Evolutionary conservation across 2,329 filamentous ascomycete species (phyloP).

Genomic region (Dendryphion nanum): DNA sequence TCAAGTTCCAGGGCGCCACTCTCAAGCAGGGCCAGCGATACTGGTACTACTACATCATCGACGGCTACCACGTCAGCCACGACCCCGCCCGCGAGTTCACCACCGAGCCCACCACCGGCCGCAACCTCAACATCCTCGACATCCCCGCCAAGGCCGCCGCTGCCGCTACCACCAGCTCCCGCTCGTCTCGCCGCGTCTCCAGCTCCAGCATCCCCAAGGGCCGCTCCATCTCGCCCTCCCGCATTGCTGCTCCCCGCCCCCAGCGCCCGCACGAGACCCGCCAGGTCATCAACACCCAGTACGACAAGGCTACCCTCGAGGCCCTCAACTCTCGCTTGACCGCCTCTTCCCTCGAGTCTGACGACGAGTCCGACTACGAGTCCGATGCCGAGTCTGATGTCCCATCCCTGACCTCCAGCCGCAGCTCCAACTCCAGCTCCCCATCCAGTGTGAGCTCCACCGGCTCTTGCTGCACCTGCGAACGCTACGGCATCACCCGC

Average conservation of each 20-base stretch:
- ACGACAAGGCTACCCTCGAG: slow-evolving; percentile 72
- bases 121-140: slow-evolving; percentile 96
- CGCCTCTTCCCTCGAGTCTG: slow-evolving; percentile 58
- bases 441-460: slow-evolving; percentile 63
- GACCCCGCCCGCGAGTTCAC: slow-evolving; percentile 88
- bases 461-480: slow-evolving; percentile 74
- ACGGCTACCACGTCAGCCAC: slow-evolving; percentile 97
- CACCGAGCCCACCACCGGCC: slow-evolving; percentile 93
- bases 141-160: slow-evolving; percentile 62
- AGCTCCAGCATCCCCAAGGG: slow-evolving; percentile 77
- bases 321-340: slow-evolving; percentile 77
- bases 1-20: slow-evolving; percentile 87
- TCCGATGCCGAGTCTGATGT: slow-evolving; percentile 65
- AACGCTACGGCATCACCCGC: slow-evolving; percentile 95
- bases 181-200: slow-evolving; percentile 52
- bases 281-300: slow-evolving; percentile 80
- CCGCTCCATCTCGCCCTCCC: slow-evolving; percentile 80
- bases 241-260: slow-evolving; percentile 89
- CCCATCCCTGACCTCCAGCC: slow-evolving; percentile 66
- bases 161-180: slow-evolving; percentile 40
- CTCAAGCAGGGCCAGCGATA: slow-evolving; percentile 88
- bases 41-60: slow-evolving; percentile 99
- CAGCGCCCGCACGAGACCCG: slow-evolving; percentile 83
- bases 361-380: slow-evolving; percentile 64
- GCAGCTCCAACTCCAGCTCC: slow-evolving; percentile 68